A percentile compares a stretch with the other conserved stretches of the same genome.
Conservation (phyloP, 2,329 filamentous ascomycete genomes). For the Trichophyton benhamiae region DNA sequence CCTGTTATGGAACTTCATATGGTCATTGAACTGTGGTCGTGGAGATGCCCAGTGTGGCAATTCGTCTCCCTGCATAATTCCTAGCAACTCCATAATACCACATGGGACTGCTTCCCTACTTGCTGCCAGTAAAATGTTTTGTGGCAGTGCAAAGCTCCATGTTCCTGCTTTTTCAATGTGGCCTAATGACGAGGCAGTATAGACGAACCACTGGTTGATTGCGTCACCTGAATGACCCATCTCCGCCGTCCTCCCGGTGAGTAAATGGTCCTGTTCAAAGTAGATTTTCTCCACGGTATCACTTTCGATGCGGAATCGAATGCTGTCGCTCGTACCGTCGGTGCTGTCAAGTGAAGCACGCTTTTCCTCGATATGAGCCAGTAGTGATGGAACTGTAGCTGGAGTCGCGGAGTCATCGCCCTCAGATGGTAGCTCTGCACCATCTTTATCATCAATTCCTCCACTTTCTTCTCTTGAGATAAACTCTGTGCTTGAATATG, state of each 20-base stretch:
- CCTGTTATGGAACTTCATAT: constrained; percentile 12
- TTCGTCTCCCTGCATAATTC: constrained; percentile 17
- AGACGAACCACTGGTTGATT: constrained; percentile 20
- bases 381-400: constrained; percentile 5
- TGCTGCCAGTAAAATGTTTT: constrained; percentile 15
- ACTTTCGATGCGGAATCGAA: constrained; percentile 19
- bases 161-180: constrained; percentile 14
- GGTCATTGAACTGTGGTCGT: constrained; percentile 9
- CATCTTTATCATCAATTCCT: neutral
- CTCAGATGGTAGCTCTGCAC: neutral
- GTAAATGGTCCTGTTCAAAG: constrained; percentile 18
- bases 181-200: constrained; percentile 16
- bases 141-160: constrained; percentile 18
- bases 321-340: constrained; percentile 15
- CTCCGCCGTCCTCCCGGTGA: constrained; percentile 14
- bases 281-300: constrained; percentile 16
- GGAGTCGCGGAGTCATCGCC: neutral
- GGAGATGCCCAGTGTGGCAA: constrained; percentile 18
- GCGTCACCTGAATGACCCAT: constrained; percentile 10
- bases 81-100: constrained; percentile 20
- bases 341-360: constrained; percentile 15
- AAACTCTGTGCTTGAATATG: neutral
- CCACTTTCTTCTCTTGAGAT: neutral
- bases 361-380: constrained; percentile 15
- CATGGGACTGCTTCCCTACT: constrained; percentile 20